phyloP scores from a whole-genome alignment of 768 basidiomycete species.

The Asterophora parasitica region DNA sequence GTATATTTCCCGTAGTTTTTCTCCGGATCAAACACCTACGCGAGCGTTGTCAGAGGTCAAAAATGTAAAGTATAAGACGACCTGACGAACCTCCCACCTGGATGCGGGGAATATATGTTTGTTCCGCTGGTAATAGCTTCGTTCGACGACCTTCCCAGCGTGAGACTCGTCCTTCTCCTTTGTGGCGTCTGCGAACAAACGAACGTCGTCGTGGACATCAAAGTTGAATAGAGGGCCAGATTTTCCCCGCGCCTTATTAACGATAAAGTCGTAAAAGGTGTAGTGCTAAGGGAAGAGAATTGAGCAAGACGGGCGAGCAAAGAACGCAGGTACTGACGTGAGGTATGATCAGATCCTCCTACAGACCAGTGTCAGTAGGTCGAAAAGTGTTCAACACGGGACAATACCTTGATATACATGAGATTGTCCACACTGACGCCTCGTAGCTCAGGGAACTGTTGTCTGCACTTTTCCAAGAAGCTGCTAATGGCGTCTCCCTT shows the following conservation, averaged over 20 bases:
- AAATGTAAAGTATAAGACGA: background rate
- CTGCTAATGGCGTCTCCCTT: conserved; percentile 87
- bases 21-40: conserved; percentile 89
- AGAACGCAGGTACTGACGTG: conserved; percentile 52
- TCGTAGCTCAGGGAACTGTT: conserved; percentile 89
- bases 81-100: conserved; percentile 81
- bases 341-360: conserved; percentile 98
- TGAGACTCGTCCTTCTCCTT: conserved; percentile 98
- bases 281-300: conserved; percentile 61
- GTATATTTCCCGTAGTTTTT: conserved; percentile 93
- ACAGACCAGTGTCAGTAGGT: conserved; percentile 5
- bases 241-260: conserved; percentile 98
- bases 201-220: conserved; percentile 98
- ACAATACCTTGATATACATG: conserved; percentile 90
- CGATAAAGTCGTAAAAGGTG: conserved; percentile 97
- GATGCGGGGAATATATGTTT: conserved; percentile 98
- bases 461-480: conserved; percentile 91
- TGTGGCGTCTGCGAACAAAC: conserved; percentile 89
- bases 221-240: conserved; percentile 98
- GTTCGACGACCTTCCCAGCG: conserved; percentile 96
- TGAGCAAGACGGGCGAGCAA: conserved; percentile 3
- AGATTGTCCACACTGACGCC: conserved; percentile 91
- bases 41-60: background rate
- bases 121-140: conserved; percentile 92
- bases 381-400: background rate